phyloP scores from a whole-genome alignment of 2,329 filamentous ascomycete genomes.

The Diaporthe sp. region DNA sequence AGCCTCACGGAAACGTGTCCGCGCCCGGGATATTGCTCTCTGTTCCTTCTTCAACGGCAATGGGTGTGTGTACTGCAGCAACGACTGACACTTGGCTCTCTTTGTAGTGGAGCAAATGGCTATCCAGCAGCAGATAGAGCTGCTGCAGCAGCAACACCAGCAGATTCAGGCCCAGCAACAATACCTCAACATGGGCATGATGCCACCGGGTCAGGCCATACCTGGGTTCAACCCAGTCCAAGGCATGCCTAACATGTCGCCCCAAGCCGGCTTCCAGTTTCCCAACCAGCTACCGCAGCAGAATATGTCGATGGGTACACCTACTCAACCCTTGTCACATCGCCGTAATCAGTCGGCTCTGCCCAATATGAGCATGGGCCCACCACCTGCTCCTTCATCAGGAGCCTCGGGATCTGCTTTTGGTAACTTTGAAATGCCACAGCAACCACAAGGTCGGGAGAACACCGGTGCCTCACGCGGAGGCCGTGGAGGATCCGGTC shows the following conservation, averaged over 20 bases:
- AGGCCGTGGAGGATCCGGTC: slow-evolving; percentile 72
- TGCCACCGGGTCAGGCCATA: slow-evolving; percentile 83
- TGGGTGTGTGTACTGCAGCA: neutral
- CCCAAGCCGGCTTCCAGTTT: slow-evolving; percentile 90
- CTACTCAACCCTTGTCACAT: slow-evolving; percentile 84
- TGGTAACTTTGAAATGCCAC: slow-evolving; percentile 79
- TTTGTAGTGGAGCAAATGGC: slow-evolving; percentile 91
- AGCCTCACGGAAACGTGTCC: slow-evolving; percentile 1
- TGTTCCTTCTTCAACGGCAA: neutral
- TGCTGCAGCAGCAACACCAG: slow-evolving; percentile 97
- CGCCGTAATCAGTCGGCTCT: slow-evolving; percentile 98
- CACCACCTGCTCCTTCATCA: slow-evolving; percentile 90
- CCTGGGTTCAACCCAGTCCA: slow-evolving; percentile 83
- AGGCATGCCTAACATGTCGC: slow-evolving; percentile 81
- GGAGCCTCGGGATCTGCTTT: slow-evolving; percentile 84
- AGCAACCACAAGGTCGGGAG: slow-evolving; percentile 69
- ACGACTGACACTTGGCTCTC: slow-evolving; percentile 32
- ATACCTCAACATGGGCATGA: slow-evolving; percentile 97
- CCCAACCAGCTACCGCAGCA: slow-evolving; percentile 80
- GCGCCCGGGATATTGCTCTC: neutral
- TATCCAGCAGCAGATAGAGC: slow-evolving; percentile 97
- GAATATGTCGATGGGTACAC: slow-evolving; percentile 78
- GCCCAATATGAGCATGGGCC: slow-evolving; percentile 90
- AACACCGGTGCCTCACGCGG: slow-evolving; percentile 73
- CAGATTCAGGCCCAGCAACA: slow-evolving; percentile 97